These are phyloP conservation scores for Tephrocybe sp. DNA, from an alignment of 768 basidiomycete species.

Conservation along the genomic window DNA sequence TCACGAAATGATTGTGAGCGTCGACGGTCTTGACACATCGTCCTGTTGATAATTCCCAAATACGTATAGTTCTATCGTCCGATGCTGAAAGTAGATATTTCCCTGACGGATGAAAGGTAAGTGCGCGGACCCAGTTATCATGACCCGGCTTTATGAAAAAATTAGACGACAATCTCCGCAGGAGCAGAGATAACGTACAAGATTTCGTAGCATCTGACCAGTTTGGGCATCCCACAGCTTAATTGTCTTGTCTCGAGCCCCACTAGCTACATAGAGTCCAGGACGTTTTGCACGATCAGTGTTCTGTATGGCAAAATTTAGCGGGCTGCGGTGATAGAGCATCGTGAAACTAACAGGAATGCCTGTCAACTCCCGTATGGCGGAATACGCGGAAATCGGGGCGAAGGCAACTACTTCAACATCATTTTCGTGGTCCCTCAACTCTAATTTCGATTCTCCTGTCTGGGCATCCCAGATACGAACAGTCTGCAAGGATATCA, in stretches of 20 bases:
- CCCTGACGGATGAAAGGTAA: conserved; percentile 88
- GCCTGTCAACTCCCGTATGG: conserved; percentile 77
- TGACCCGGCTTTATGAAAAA: conserved; percentile 58
- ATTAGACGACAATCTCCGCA: conserved; percentile 10
- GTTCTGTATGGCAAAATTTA: conserved; percentile 33
- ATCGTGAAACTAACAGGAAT: conserved; percentile 49
- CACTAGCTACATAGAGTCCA: conserved; percentile 72
- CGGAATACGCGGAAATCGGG: conserved; percentile 69
- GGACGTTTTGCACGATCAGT: conserved; percentile 51
- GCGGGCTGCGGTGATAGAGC: conserved; percentile 5
- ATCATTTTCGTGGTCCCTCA: conserved; percentile 87
- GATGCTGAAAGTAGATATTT: conserved; percentile 90
- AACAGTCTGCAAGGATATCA: conserved; percentile 55
- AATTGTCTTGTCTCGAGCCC: conserved; percentile 89
- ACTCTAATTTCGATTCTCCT: conserved; percentile 77
- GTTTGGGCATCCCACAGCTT: conserved; percentile 87
- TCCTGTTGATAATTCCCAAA: conserved; percentile 88
- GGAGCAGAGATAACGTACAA: conserved; percentile 46
- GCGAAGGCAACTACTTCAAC: conserved; percentile 84
- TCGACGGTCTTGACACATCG: conserved; percentile 86
- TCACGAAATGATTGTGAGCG: conserved; percentile 84
- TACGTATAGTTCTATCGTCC: conserved; percentile 88
- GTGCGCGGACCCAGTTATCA: conserved; percentile 88
- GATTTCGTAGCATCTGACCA: conserved; percentile 77
- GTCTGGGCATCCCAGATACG: conserved; percentile 72